phyloP scores from a whole-genome alignment of 495 filamentous ascomycete species.

The Penicillium waksmanii region DNA sequence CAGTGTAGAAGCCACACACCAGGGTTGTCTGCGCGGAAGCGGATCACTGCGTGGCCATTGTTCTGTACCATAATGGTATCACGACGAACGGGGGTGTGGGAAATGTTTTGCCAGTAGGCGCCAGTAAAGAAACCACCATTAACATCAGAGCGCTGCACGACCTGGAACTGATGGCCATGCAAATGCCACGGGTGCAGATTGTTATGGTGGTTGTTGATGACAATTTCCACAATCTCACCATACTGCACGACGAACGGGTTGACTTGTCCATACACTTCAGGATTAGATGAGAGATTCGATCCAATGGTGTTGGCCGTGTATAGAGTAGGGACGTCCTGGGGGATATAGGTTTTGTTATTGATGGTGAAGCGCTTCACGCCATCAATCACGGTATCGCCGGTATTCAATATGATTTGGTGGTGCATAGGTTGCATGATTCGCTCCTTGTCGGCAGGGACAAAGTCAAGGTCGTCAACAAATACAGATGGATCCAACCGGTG shows the following conservation, averaged over 20 bases:
- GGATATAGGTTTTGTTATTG: constrained; percentile 50
- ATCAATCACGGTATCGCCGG: constrained; percentile 61
- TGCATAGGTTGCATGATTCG: constrained; percentile 35
- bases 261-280: constrained; percentile 36
- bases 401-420: constrained; percentile 40
- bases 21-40: constrained; percentile 73
- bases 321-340: constrained; percentile 73
- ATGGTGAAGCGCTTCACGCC: constrained; percentile 57
- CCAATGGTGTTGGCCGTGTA: constrained; percentile 64
- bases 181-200: constrained; percentile 69
- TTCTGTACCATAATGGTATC: constrained; percentile 63
- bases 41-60: constrained; percentile 60
- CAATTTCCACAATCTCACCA: constrained; percentile 60
- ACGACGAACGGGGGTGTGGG: constrained; percentile 38
- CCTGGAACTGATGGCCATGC: constrained; percentile 63
- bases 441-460: constrained; percentile 71
- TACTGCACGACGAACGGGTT: constrained; percentile 51
- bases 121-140: constrained; percentile 51
- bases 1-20: constrained; percentile 84
- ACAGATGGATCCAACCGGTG: constrained; percentile 52
- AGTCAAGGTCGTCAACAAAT: constrained; percentile 71
- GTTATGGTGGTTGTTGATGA: constrained; percentile 66
- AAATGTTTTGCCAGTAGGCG: constrained; percentile 22
- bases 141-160: constrained; percentile 41
- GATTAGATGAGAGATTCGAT: constrained; percentile 57